Evolutionary conservation across 106 monocot genomes (phyloP).

Genomic region (Agapanthus africanus): DNA sequence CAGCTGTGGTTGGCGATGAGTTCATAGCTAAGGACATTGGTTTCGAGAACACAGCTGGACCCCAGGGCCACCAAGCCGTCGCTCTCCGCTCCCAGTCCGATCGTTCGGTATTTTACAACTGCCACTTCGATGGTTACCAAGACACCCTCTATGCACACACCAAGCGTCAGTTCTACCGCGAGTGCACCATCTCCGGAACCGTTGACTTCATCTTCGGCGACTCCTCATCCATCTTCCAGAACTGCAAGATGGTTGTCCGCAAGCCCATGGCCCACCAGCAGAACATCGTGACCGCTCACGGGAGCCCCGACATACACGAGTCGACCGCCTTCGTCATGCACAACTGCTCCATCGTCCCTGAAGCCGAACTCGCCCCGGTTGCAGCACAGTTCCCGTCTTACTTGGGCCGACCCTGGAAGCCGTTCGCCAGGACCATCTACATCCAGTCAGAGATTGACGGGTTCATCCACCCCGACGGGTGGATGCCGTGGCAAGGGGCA

Average conservation of each 20-base stretch:
- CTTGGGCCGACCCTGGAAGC: conserved; percentile 41
- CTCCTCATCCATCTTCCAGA: conserved; percentile 46
- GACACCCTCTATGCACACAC: conserved; percentile 77
- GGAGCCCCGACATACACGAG: conserved; percentile 33
- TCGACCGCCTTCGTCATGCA: conserved; percentile 44
- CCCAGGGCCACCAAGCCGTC: conserved; percentile 75
- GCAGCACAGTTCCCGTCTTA: conserved; percentile 14
- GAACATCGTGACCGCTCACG: conserved; percentile 67
- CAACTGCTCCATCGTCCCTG: conserved; percentile 50
- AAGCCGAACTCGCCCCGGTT: conserved; percentile 10
- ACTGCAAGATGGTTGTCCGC: conserved; percentile 52
- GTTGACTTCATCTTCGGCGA: conserved; percentile 84
- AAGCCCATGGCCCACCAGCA: conserved; percentile 56
- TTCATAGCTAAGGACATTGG: conserved; percentile 34
- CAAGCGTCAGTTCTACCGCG: conserved; percentile 63
- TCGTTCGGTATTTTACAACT: conserved; percentile 51
- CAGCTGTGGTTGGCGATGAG: conserved; percentile 23
- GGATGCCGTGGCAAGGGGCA: conserved; percentile 22
- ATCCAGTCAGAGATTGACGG: conserved; percentile 23
- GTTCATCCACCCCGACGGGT: conserved; percentile 32
- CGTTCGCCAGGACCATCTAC: conserved; percentile 27
- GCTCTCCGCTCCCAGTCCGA: conserved; percentile 48
- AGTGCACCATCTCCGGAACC: conserved; percentile 66
- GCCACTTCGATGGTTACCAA: conserved; percentile 68
- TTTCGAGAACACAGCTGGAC: conserved; percentile 67